Evolutionary conservation across 345 rosid genomes (phyloP).

Genomic region (Conringia planisiliqua): DNA sequence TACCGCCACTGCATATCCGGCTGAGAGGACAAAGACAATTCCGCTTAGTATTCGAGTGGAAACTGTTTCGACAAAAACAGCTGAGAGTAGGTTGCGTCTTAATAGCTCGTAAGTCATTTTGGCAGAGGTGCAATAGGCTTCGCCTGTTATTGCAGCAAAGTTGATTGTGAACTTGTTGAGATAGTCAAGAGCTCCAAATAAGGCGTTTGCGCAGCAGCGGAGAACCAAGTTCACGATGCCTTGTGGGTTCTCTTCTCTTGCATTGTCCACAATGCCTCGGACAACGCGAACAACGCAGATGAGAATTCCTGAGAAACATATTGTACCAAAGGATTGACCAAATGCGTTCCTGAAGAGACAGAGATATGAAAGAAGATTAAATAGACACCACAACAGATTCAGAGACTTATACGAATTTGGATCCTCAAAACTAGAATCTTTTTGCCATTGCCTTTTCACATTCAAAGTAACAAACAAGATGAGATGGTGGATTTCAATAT

Average conservation of each 20-base stretch:
- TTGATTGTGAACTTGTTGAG: slow-evolving; percentile 90
- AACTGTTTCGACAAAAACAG: slow-evolving; percentile 82
- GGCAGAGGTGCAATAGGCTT: slow-evolving; percentile 81
- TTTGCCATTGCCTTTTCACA: neutral
- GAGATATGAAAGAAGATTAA: neutral
- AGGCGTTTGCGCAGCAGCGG: slow-evolving; percentile 58
- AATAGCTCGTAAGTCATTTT: slow-evolving; percentile 89
- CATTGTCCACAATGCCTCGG: slow-evolving; percentile 77
- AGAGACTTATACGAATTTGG: neutral
- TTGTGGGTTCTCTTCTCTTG: slow-evolving; percentile 61
- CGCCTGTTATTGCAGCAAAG: slow-evolving; percentile 92
- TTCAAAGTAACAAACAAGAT: neutral
- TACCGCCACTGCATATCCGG: slow-evolving; percentile 73
- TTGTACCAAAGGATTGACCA: slow-evolving; percentile 81
- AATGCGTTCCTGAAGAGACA: slow-evolving; percentile 68
- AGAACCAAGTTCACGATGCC: slow-evolving; percentile 65
- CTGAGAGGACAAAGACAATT: slow-evolving; percentile 65
- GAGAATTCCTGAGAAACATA: slow-evolving; percentile 87
- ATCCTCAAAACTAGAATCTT: neutral
- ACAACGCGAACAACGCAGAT: slow-evolving; percentile 66
- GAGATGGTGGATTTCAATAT: neutral
- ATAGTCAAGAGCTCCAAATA: slow-evolving; percentile 64
- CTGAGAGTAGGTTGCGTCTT: slow-evolving; percentile 84
- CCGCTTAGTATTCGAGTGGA: slow-evolving; percentile 78
- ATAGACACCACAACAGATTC: neutral